A percentile compares a stretch with the other conserved stretches of the same genome.
phyloP scores from a whole-genome alignment of 73 alveolate species.

The Durusdinium trenchii region DNA sequence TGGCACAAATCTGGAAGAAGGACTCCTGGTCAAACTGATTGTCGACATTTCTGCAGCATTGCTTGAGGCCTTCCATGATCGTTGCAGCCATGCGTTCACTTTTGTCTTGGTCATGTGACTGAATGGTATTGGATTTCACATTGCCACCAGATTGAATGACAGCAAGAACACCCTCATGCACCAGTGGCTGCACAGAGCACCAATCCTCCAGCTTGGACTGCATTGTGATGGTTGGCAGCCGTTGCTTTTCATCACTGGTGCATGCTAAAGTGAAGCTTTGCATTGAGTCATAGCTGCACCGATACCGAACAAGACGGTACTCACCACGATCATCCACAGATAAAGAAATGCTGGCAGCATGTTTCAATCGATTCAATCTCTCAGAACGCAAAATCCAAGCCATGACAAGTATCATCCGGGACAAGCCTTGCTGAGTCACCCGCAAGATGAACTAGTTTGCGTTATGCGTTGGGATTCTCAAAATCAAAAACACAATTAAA shows the following conservation, averaged over 20 bases:
- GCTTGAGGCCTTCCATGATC: background rate
- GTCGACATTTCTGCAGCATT: slow-evolving; percentile 8
- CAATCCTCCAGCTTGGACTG: background rate
- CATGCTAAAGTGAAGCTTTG: background rate
- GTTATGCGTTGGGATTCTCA: too few relatives aligned
- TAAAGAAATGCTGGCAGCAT: background rate
- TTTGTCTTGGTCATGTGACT: slow-evolving; percentile 43
- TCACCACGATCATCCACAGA: slow-evolving; percentile 49
- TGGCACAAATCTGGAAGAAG: background rate
- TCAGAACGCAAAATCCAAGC: background rate
- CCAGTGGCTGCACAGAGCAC: background rate
- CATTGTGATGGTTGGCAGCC: background rate
- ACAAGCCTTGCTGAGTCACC: slow-evolving; percentile 41
- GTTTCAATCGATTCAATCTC: background rate
- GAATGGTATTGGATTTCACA: background rate
- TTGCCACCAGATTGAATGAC: background rate
- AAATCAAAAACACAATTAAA: background rate
- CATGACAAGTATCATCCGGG: slow-evolving; percentile 20
- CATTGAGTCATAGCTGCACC: slow-evolving; percentile 34
- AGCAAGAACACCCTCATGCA: slow-evolving; percentile 4
- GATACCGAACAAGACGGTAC: slow-evolving; percentile 22
- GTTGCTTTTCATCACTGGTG: background rate
- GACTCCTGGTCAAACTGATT: background rate
- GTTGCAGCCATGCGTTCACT: slow-evolving; percentile 33
- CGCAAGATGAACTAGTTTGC: too few relatives aligned